These are phyloP conservation scores for Salix dunnii DNA, from an alignment of 345 rosid genomes.

Conservation along the genomic window DNA sequence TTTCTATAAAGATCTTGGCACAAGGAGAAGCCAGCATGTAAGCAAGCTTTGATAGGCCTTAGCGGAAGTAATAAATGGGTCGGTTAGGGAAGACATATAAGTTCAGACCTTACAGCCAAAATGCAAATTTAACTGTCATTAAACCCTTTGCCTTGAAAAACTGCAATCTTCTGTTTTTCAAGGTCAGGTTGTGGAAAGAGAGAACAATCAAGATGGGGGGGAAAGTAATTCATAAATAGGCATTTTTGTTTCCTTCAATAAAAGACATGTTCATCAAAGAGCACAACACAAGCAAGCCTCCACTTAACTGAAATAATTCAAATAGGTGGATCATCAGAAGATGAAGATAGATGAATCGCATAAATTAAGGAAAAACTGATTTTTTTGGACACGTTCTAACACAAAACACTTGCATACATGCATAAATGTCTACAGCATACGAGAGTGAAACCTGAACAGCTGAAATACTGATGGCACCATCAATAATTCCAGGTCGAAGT, in stretches of 20 bases:
- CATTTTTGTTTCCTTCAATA: neutral
- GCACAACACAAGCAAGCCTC: neutral
- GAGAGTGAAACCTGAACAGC: constrained; percentile 68
- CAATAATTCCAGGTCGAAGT: constrained; percentile 75
- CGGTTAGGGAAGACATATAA: neutral
- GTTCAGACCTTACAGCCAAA: neutral
- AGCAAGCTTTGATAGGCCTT: neutral
- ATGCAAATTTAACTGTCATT: too few species aligned
- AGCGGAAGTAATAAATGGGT: neutral
- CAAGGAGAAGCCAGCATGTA: neutral
- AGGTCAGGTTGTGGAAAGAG: neutral
- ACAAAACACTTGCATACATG: neutral
- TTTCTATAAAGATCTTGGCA: neutral
- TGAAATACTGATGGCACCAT: constrained; percentile 94
- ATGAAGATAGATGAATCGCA: neutral
- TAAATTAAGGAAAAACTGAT: neutral
- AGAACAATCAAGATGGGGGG: too few species aligned
- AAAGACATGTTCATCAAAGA: neutral
- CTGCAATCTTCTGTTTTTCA: neutral
- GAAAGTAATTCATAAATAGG: neutral
- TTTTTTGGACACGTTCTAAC: neutral
- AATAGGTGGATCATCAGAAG: neutral
- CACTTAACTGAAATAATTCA: neutral
- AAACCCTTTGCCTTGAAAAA: neutral
- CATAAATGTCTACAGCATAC: neutral